Conservation (phyloP, 1,284 basidiomycete genomes). For the Trametes polyzona region DNA sequence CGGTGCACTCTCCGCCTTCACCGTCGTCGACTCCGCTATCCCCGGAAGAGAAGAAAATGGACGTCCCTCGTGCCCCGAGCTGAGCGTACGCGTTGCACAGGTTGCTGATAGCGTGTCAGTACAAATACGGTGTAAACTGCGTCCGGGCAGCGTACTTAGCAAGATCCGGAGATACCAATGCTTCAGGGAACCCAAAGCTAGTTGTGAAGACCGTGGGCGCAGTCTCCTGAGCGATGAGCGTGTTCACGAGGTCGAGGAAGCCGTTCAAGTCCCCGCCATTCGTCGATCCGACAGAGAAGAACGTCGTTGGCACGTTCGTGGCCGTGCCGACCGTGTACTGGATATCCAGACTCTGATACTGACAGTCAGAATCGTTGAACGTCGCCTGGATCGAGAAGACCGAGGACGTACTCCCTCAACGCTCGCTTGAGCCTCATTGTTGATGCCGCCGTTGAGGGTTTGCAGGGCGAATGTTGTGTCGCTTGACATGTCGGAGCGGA, state of each 20-base stretch:
- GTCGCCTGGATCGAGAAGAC: no score
- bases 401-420: slow-evolving; percentile 24
- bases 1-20: slow-evolving; percentile 55
- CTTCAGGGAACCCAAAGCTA: slow-evolving; percentile 61
- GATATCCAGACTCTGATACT: slow-evolving; percentile 55
- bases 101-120: slow-evolving; percentile 28
- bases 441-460: slow-evolving; percentile 38
- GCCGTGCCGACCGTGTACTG: slow-evolving; percentile 66
- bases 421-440: slow-evolving; percentile 29
- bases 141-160: slow-evolving; percentile 51
- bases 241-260: slow-evolving; percentile 39
- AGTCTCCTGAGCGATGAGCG: slow-evolving; percentile 31
- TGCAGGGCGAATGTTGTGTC: slow-evolving; percentile 22
- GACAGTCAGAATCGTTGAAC: background rate
- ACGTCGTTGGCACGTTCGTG: slow-evolving; percentile 43
- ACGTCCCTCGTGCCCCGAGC: slow-evolving; percentile 63
- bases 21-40: slow-evolving; percentile 65
- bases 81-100: slow-evolving; percentile 65
- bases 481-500: slow-evolving; percentile 50
- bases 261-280: slow-evolving; percentile 28
- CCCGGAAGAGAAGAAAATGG: slow-evolving; percentile 65
- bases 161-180: slow-evolving; percentile 47
- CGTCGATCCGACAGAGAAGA: slow-evolving; percentile 23
- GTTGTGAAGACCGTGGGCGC: slow-evolving; percentile 40
- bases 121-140: no score